phyloP scores from a whole-genome alignment of 2,329 filamentous ascomycete species.

The Aschersonia sp. region DNA sequence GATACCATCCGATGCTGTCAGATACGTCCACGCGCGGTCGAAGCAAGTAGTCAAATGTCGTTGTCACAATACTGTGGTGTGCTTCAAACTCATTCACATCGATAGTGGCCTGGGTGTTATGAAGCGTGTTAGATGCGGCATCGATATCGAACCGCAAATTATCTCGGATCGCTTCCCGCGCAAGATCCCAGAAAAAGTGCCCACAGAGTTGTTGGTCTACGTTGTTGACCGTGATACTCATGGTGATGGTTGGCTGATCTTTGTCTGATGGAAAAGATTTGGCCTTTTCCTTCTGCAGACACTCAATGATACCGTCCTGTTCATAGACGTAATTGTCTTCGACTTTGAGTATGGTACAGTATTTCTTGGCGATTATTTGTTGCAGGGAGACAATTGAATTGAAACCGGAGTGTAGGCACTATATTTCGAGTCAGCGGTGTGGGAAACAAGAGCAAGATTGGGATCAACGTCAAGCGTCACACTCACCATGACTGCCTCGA shows the following conservation, averaged over 20 bases:
- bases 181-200: neutral
- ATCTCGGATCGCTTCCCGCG: neutral
- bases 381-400: neutral
- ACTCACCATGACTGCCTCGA: neutral
- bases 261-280: neutral
- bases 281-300: neutral
- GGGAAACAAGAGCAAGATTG: neutral
- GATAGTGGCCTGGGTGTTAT: neutral
- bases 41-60: neutral
- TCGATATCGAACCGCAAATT: neutral
- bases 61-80: neutral
- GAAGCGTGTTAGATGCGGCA: neutral
- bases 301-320: neutral
- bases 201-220: neutral
- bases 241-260: neutral
- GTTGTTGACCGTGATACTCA: neutral
- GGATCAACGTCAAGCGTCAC: neutral
- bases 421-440: neutral
- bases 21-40: neutral
- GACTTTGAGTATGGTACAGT: neutral
- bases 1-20: neutral
- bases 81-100: neutral
- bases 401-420: neutral
- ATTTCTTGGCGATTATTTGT: neutral
- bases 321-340: neutral